Evolutionary conservation across 495 filamentous ascomycete genomes (phyloP).

Genomic region (Penicillium lividum): DNA sequence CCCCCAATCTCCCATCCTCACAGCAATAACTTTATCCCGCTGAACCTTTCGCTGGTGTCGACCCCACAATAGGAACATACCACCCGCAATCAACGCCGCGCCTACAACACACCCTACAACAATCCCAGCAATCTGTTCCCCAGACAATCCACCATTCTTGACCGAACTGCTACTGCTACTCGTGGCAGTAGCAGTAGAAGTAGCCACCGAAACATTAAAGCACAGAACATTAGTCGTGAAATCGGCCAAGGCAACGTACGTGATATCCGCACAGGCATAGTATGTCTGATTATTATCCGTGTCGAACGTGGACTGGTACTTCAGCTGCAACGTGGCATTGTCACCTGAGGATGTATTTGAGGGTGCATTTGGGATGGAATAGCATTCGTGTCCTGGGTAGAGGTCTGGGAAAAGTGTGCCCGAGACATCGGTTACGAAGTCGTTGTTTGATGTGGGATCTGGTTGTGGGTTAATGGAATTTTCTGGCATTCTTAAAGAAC

Average conservation of each 20-base stretch:
- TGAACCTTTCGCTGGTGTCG: constrained; percentile 13
- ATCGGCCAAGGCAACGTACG: constrained; percentile 39
- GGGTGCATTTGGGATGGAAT: constrained; percentile 44
- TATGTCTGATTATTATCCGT: constrained; percentile 48
- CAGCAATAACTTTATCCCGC: constrained; percentile 13
- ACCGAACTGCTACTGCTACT: background rate
- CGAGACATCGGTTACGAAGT: constrained; percentile 44
- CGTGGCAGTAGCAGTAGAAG: constrained; percentile 9
- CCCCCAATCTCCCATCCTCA: constrained; percentile 5
- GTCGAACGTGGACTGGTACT: constrained; percentile 48
- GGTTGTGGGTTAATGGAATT: background rate
- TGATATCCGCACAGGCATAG: constrained; percentile 55
- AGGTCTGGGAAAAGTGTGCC: constrained; percentile 30
- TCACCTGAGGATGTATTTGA: constrained; percentile 35
- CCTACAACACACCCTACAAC: constrained; percentile 48
- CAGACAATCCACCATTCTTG: constrained; percentile 30
- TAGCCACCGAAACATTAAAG: constrained; percentile 49
- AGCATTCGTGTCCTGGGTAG: constrained; percentile 52
- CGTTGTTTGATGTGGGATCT: constrained; percentile 44
- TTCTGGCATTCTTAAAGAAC: background rate
- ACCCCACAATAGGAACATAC: constrained; percentile 15
- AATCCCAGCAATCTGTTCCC: constrained; percentile 48
- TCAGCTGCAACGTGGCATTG: constrained; percentile 55
- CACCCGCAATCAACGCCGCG: constrained; percentile 19
- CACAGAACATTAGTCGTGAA: constrained; percentile 47